Percentiles rank a stretch among this genome's conserved stretches.
These are phyloP conservation scores for Rubia occidens DNA, from an alignment of 305 asterid species.

Conservation along the genomic window DNA sequence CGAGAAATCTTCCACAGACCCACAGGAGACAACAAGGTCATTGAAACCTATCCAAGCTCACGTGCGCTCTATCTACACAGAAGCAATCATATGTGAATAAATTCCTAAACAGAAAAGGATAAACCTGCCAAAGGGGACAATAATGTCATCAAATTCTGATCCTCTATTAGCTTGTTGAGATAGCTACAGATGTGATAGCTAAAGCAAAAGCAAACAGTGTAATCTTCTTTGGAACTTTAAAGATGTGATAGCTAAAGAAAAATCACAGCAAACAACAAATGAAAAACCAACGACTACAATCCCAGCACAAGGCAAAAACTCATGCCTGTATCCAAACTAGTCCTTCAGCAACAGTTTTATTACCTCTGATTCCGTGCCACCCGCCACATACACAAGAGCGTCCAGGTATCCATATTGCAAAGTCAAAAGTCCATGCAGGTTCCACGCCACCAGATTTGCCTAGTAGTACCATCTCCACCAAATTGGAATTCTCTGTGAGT, in stretches of 20 bases:
- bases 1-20: conserved; percentile 63
- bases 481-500: conserved; percentile 66
- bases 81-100: background rate
- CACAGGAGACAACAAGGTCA: conserved; percentile 79
- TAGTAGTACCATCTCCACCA: conserved; percentile 99
- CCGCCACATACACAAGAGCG: conserved; percentile 41
- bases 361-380: conserved; percentile 38
- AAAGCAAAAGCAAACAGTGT: too few relatives aligned
- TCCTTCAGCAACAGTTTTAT: conserved; percentile 36
- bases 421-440: conserved; percentile 66
- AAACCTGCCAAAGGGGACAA: conserved; percentile 94
- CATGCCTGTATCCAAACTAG: conserved; percentile 74
- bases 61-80: background rate
- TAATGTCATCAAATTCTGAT: conserved; percentile 53
- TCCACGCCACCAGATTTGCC: conserved; percentile 96
- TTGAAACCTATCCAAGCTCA: conserved; percentile 29
- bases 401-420: conserved; percentile 59
- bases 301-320: conserved; percentile 52
- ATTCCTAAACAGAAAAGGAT: background rate
- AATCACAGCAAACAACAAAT: conserved; percentile 54
- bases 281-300: conserved; percentile 64
- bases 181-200: background rate
- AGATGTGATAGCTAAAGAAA: conserved; percentile 62
- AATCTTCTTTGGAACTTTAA: conserved; percentile 78
- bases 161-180: too few relatives aligned